Conservation (phyloP, 2,329 filamentous ascomycete genomes). For the Xylaria multiplex region DNA sequence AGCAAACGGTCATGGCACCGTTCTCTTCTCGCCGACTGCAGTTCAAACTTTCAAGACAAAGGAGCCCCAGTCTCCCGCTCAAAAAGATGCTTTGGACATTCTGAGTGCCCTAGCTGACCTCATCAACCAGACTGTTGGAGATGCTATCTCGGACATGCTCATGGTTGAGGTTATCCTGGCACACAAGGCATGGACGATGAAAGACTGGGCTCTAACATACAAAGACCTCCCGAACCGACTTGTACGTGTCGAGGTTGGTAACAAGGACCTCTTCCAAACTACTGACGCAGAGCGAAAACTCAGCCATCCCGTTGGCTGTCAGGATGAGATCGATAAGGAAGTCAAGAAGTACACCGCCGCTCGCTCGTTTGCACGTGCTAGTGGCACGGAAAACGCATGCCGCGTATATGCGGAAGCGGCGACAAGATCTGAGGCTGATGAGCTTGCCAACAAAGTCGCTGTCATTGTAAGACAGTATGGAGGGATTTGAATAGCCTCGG, state of each 20-base stretch:
- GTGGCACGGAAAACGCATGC: constrained; percentile 95
- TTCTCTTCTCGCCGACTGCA: constrained; percentile 90
- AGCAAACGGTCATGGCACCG: constrained; percentile 96
- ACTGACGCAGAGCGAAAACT: constrained; percentile 92
- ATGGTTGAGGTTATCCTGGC: constrained; percentile 96
- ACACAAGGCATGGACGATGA: constrained; percentile 89
- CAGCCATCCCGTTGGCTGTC: constrained; percentile 79
- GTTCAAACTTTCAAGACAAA: constrained; percentile 80
- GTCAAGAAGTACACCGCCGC: constrained; percentile 93
- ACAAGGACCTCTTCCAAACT: constrained; percentile 88
- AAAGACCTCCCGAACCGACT: constrained; percentile 93
- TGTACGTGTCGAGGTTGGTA: constrained; percentile 88
- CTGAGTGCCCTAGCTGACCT: constrained; percentile 85
- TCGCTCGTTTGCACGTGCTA: constrained; percentile 89
- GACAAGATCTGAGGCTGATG: constrained; percentile 87
- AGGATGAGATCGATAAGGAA: constrained; percentile 85
- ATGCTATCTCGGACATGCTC: constrained; percentile 94
- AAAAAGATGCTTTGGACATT: constrained; percentile 87
- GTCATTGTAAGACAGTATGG: constrained; percentile 74
- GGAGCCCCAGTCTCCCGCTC: constrained; percentile 88
- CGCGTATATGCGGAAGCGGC: constrained; percentile 96
- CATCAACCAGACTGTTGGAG: constrained; percentile 98
- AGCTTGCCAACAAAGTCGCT: constrained; percentile 85
- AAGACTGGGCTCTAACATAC: constrained; percentile 94
- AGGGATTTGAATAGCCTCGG: constrained; percentile 34